Evolutionary conservation across 1,139 yeast genomes (phyloP).

Genomic region (Taphrina confusa): DNA sequence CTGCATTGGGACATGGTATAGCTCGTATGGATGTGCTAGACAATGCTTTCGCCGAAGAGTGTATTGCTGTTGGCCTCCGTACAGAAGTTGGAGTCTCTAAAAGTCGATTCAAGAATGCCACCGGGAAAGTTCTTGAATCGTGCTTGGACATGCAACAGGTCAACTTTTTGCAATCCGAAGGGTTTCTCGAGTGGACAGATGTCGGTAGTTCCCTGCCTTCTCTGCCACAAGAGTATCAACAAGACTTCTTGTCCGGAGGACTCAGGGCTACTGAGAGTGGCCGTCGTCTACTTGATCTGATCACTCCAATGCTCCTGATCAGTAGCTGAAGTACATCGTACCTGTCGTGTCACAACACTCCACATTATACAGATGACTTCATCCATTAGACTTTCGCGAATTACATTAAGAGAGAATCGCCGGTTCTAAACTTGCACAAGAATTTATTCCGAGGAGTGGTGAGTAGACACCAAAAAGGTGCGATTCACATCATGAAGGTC

Average conservation of each 20-base stretch:
- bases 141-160: constrained; percentile 24
- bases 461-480: background rate
- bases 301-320: background rate
- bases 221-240: background rate
- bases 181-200: constrained; percentile 3
- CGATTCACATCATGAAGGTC: no score
- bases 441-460: no score
- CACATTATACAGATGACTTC: constrained; percentile 2
- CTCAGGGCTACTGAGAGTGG: constrained; percentile 21
- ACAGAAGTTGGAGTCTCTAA: constrained; percentile 21
- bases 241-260: background rate
- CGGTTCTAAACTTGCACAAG: no score
- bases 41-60: constrained; percentile 15
- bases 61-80: constrained; percentile 21
- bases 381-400: no score
- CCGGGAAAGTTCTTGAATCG: background rate
- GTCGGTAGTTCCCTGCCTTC: background rate
- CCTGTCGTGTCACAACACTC: background rate
- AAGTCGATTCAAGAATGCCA: background rate
- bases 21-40: constrained; percentile 6
- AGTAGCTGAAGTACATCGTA: background rate
- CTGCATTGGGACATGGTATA: constrained; percentile 3
- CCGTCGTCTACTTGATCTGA: constrained; percentile 15
- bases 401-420: no score
- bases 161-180: constrained; percentile 3